Base-by-base conservation (phyloP, 345 rosid genomes). In the Reutealis trisperma region DNA sequence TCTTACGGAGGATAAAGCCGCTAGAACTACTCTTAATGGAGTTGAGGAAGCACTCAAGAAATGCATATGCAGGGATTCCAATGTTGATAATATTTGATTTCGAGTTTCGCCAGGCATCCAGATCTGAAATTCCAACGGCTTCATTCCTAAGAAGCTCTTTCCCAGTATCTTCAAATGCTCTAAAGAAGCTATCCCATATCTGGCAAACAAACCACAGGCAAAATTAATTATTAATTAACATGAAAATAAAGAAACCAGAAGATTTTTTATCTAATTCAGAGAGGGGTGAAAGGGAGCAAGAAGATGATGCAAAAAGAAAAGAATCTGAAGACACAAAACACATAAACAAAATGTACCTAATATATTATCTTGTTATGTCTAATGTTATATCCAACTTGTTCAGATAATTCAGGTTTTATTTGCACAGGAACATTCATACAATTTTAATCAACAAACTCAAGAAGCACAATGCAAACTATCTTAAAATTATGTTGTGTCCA, bases 31-130 rank as follows among this genome's bases (percentile, higher is more conserved):
- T 41, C 55, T 75, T 75, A 42, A 75, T 67, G 1, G 78, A 75
- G 44, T 41, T 34, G 21, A 75, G 54, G 57, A 75, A 67, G 66
- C 73, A 75, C 47, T 75, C 73, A 45, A 75, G 78, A 67, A 75
- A 75, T 55, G 78, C 78, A 67, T 67, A 75, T 16, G 78, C 78
- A 67, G 78, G 78, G 67, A 75, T 75, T 55, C 78, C 78, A 9
- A 41, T 75, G 73, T 75, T 67, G 66, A 75, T 9, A 7, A 67
- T 67, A 14, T 41, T 75, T 41, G 78, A 66, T 57, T 55, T 75
- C 15, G 78, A 75, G 72, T 66, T 58, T 58, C 34, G n/a, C 78
- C 78, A 75, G 19, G 78, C 64, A 54, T 75, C 78, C 24, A 67
- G 58, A 75, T 75, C 78, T 11, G 72, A 27, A 1, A 57, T 16